Base-by-base conservation (phyloP, 2,329 filamentous ascomycete genomes). In the Penicillium sp. region DNA sequence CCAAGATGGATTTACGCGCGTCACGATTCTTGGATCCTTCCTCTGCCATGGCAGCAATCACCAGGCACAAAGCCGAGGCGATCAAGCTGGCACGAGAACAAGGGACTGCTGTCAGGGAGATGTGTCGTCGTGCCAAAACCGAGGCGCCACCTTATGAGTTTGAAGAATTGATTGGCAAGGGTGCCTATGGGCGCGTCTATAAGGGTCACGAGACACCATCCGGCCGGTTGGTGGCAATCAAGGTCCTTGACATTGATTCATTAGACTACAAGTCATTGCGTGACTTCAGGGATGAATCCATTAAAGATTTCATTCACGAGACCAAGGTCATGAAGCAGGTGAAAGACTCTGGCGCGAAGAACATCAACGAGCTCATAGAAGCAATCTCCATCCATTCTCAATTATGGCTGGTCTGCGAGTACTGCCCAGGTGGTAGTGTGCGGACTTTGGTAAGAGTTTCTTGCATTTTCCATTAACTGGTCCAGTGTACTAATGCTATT, bases 401-500 rank as follows among this genome's bases (percentile, higher is more conserved):
- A 60, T 72, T 87, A 18, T 87, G 84, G 84, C 80, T 87, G 55
- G 78, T 87, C 48, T 85, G 81, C 67, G 84, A 87, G 65, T 86
- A 86, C 64, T 85, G 83, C 55, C 84, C 84, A 21, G 84, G 84
- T 58, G 84, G 84, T 46, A 87, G 84, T 69, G 80, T 87, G 6
- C 79, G 83, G 52, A 87, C 84, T 7, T 64, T 87, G 61, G 84
- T 86, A 78, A 76, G 80, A 55, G 7, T 36, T 15, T 9, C 12
- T 29, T 29, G 7, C 13, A 36, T 26, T 42, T 29, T 7, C 15
- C 39, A 10, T 37, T 17, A 4, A 45, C 24, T 46, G 13, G 12
- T 27, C 3, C 7, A 63, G 49, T 21, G 36, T 41, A 27, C 17
- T 59, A 24, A 53, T 20, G 3, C n/a, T 6, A 18, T n/a, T 29